Evolutionary conservation across 192 early-diverging fungal species (phyloP), one percentile per base, ranked within the genome.

Genomic region (Dimargaris xerosporica): DNA sequence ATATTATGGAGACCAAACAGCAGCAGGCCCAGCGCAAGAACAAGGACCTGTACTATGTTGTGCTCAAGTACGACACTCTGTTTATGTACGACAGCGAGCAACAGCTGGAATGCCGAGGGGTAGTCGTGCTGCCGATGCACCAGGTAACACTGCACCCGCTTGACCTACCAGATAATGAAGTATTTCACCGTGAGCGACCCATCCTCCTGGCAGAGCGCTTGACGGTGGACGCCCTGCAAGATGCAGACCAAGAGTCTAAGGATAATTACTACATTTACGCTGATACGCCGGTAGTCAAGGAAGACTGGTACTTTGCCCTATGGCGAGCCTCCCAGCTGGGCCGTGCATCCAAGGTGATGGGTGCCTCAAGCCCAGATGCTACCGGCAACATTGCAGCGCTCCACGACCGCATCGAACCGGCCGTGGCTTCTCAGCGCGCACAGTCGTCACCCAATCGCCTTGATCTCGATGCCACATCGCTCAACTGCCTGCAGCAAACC

Each of bases 261-360:
- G 66, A 67, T 2, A 74, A 73, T 21, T 78, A 78, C 59, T 87
- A 82, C 47, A 69, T 84, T 28, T 78, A 82, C 23, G 79, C 76
- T 39, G 81, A 77, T 60, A 69, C 72, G 39, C 77, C 73, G 30
- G 71, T 73, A 19, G 88, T 91, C 45, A 95, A 95, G 68, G 92
- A 95, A 67, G 88, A 90, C 66, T 92, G 91, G 84, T 89, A 87
- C 61, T 84, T 93, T 72, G 85, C 89, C 12, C 74, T 95, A 26
- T 68, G 82, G 47, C 82, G 85, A 65, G 87, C 84, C 51, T 75
- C 83, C 21, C 73, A 75, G 28, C 70, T 77, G n/a, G 42, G n/a
- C 19, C 39, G n/a, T 19, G 46, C 43, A 62, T 28, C 23, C 3
- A 48, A 26, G 19, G 39, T n/a, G 11, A 21, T 64, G 23, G n/a